phyloP scores from a whole-genome alignment of 2,329 filamentous ascomycete genomes.

The Drechslerella dactyloides region DNA sequence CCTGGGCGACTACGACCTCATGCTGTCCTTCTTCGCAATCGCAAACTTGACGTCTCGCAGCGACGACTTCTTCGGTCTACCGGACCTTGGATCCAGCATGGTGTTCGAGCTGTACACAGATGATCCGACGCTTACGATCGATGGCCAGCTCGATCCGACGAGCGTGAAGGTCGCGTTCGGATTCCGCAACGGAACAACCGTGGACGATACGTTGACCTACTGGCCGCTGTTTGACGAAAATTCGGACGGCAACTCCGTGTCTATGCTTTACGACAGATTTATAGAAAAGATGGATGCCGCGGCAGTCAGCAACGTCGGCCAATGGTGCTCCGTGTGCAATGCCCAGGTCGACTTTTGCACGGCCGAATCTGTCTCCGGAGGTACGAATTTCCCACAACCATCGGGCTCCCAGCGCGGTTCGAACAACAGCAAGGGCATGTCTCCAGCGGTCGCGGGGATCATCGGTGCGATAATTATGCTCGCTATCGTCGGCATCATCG shows the following conservation, averaged over 20 bases:
- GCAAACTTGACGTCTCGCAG: constrained; percentile 41
- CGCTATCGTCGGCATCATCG: constrained; percentile 23
- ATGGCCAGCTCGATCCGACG: neutral
- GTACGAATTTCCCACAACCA: neutral
- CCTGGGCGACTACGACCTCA: constrained; percentile 29
- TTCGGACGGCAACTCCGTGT: constrained; percentile 12
- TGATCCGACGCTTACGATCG: constrained; percentile 18
- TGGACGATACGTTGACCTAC: constrained; percentile 46
- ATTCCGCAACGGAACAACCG: constrained; percentile 38
- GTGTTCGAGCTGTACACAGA: constrained; percentile 47
- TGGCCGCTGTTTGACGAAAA: constrained; percentile 43
- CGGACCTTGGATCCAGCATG: constrained; percentile 47
- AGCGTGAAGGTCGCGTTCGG: constrained; percentile 43
- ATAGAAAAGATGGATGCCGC: constrained; percentile 25
- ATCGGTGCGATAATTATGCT: constrained; percentile 41
- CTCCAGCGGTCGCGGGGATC: constrained; percentile 37
- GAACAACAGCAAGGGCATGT: constrained; percentile 6
- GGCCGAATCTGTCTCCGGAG: too few relatives aligned
- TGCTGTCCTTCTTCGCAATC: constrained; percentile 44
- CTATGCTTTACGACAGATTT: constrained; percentile 26
- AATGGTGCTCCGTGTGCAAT: constrained; percentile 30
- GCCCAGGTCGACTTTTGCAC: constrained; percentile 19
- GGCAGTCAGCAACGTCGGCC: constrained; percentile 12
- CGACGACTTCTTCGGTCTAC: constrained; percentile 35
- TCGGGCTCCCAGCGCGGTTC: neutral